Evolutionary conservation across 129 eudicot species (phyloP).

Genomic region (Arctium minus): DNA sequence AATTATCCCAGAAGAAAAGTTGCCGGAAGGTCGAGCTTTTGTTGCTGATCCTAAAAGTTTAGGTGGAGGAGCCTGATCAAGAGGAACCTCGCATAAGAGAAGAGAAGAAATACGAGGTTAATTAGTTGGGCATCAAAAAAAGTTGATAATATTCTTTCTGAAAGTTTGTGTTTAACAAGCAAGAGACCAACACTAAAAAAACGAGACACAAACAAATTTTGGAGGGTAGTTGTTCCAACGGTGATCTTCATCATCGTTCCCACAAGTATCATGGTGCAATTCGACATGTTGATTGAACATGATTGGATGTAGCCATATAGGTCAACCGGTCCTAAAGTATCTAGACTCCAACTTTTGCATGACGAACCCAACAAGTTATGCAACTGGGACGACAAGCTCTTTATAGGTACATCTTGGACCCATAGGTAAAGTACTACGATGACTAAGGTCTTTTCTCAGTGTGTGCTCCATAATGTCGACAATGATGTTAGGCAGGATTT

Average conservation of each 20-base stretch:
- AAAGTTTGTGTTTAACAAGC: too few species aligned
- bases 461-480: not conserved
- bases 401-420: not conserved
- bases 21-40: constrained; percentile 82
- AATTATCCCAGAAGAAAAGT: constrained; percentile 59
- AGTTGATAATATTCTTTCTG: too few species aligned
- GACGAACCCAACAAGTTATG: too few species aligned
- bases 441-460: not conserved
- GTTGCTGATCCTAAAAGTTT: constrained; percentile 55
- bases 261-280: not conserved
- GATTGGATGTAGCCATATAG: not conserved
- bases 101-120: constrained; percentile 78
- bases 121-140: not conserved
- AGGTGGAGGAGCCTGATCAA: constrained; percentile 49
- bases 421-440: not conserved
- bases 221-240: not conserved
- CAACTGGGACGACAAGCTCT: not conserved
- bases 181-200: too few species aligned
- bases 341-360: not conserved
- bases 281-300: not conserved
- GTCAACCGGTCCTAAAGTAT: not conserved
- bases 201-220: too few species aligned
- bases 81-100: constrained; percentile 42
- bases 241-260: not conserved
- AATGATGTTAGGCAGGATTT: not conserved